Evolutionary conservation across 1,284 basidiomycete genomes (phyloP), one percentile per base, ranked within the genome.

Genomic region (Phenoliferia sp.): DNA sequence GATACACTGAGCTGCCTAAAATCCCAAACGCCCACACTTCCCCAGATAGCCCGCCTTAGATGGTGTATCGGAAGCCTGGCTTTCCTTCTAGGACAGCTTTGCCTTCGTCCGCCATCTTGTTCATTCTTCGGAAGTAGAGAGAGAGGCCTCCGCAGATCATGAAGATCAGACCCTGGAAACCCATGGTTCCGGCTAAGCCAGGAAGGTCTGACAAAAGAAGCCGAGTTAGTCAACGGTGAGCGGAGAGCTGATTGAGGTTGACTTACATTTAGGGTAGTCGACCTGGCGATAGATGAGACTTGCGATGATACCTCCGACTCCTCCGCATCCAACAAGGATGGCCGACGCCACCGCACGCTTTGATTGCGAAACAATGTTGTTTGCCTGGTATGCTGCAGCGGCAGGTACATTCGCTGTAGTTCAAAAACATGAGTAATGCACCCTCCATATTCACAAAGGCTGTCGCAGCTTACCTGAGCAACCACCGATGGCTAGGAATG

Each of bases 301-400:
- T 22, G 80, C 79, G 63, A 81, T 71, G 72, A 82, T 81, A 63
- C 81, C 81, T 29, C 81, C 81, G 35, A 81, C 61, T 94, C 94
- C 16, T 92, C 94, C 71, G 28, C 71, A 77, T 83, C 92, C 54
- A 76, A 81, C 58, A 89, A 92, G 73, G 88, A 93, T 59, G 85
- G 87, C 50, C 0, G 69, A 69, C 0, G 70, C 63, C 59, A 75
- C 67, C 29, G 72, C 69, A 19, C 73, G 70, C 74, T 82, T 81
- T 28, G 77, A 76, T 69, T 81, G 79, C 19, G 34, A 36, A 16
- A 28, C 3, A 28, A 82, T 79, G 75, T 80, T 81, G 73, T 79
- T 79, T 69, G 79, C 77, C 55, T 76, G 75, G 74, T 78, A 79
- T 4, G 77, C 73, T 36, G 78, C 64, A 48, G 77, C 72, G 54